Conservation (phyloP, 805 yeast species). For the Barnettozyma populi region DNA sequence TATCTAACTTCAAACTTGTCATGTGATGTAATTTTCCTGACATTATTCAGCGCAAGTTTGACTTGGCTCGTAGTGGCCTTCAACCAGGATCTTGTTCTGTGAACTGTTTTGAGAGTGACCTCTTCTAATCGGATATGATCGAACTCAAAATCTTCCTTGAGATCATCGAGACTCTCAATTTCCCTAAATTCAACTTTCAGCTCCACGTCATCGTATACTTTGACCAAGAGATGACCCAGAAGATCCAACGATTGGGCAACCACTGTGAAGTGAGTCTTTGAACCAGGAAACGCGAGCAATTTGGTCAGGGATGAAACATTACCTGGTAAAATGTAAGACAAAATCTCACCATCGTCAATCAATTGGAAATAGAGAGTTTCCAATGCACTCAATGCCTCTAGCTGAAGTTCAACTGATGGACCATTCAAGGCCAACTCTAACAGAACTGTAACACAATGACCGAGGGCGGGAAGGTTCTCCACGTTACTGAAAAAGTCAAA, state of each 20-base stretch:
- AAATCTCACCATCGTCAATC: conserved; percentile 40
- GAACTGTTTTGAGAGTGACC: conserved; percentile 22
- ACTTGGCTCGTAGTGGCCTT: conserved; percentile 47
- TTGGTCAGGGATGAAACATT: conserved; percentile 41
- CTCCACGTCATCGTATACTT: conserved; percentile 39
- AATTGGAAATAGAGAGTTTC: conserved; percentile 29
- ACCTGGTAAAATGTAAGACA: conserved; percentile 48
- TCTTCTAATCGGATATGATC: conserved; percentile 17
- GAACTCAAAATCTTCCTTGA: conserved; percentile 10
- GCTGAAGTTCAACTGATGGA: conserved; percentile 27
- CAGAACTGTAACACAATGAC: conserved; percentile 41
- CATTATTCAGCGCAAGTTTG: conserved; percentile 34
- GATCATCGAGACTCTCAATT: conserved; percentile 15
- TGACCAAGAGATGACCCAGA: conserved; percentile 26
- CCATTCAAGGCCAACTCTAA: conserved; percentile 30
- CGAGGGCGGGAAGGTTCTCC: conserved; percentile 38
- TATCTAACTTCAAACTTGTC: conserved; percentile 30
- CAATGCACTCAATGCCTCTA: conserved; percentile 31
- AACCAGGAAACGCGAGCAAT: conserved; percentile 26
- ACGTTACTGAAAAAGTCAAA: conserved; percentile 28
- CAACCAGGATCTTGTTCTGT: conserved; percentile 51
- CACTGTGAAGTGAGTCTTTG: conserved; percentile 34
- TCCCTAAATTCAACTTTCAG: conserved; percentile 26
- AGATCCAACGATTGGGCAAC: conserved; percentile 27
- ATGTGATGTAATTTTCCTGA: conserved; percentile 23